Evolutionary conservation across 345 rosid genomes (phyloP).

Genomic region (Melaleuca quinquenervia): DNA sequence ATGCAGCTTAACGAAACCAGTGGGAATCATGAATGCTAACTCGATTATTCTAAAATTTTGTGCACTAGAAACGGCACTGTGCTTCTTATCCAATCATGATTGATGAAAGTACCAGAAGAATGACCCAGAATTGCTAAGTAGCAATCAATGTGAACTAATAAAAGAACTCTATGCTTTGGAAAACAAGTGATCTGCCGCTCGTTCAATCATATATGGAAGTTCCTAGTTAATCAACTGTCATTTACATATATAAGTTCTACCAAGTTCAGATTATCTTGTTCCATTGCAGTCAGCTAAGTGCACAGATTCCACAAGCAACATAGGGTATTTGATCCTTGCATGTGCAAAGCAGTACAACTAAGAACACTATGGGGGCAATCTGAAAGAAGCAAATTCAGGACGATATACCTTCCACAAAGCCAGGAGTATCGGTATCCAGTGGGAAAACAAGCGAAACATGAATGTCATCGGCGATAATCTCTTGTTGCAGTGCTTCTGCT

Average conservation of each 20-base stretch:
- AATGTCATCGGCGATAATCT: constrained; percentile 64
- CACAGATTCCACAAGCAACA: background rate
- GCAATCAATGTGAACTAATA: background rate
- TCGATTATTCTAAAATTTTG: background rate
- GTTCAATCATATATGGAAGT: background rate
- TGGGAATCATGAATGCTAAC: background rate
- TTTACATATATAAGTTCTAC: background rate
- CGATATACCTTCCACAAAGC: constrained; percentile 8
- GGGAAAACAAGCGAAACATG: constrained; percentile 76
- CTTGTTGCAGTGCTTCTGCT: constrained; percentile 93
- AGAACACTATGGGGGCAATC: background rate
- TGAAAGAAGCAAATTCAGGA: background rate
- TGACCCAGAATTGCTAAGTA: background rate
- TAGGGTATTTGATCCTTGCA: background rate
- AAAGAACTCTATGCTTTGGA: background rate
- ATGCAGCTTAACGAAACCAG: background rate
- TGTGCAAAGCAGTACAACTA: background rate
- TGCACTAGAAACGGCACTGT: background rate
- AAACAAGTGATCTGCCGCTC: background rate
- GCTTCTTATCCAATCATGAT: background rate
- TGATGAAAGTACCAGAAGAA: background rate
- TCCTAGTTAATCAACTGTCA: background rate
- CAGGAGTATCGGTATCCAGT: constrained; percentile 84
- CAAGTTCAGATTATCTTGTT: background rate
- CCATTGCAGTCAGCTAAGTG: background rate